phyloP scores from a whole-genome alignment of 2,329 filamentous ascomycete genomes.

The Aspergillus sp. region DNA sequence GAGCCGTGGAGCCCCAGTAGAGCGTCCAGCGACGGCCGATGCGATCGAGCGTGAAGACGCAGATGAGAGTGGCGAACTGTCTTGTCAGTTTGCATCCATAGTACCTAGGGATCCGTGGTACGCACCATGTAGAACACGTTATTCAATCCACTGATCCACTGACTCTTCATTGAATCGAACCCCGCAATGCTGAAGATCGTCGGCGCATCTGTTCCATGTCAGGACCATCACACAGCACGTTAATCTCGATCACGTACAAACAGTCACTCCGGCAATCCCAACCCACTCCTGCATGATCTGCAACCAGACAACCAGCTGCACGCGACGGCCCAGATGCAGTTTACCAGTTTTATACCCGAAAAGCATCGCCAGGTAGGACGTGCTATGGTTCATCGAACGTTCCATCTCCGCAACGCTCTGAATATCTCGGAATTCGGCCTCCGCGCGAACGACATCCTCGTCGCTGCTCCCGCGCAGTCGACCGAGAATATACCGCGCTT shows the following conservation, averaged over 20 bases:
- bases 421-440: slow-evolving; percentile 69
- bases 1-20: slow-evolving; percentile 65
- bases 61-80: slow-evolving; percentile 65
- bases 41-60: slow-evolving; percentile 67
- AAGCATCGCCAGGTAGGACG: slow-evolving; percentile 65
- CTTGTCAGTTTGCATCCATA: neutral
- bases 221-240: neutral
- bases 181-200: slow-evolving; percentile 68
- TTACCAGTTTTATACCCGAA: slow-evolving; percentile 65
- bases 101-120: neutral
- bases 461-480: slow-evolving; percentile 61
- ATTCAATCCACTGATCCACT: slow-evolving; percentile 63
- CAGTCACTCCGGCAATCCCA: slow-evolving; percentile 67
- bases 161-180: slow-evolving; percentile 59
- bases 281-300: slow-evolving; percentile 72
- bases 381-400: slow-evolving; percentile 51
- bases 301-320: slow-evolving; percentile 69
- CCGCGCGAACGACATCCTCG: slow-evolving; percentile 54
- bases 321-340: slow-evolving; percentile 65
- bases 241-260: slow-evolving; percentile 39
- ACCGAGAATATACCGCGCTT: slow-evolving; percentile 65
- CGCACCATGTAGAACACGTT: slow-evolving; percentile 57
- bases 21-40: slow-evolving; percentile 69
- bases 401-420: slow-evolving; percentile 63
- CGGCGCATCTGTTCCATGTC: slow-evolving; percentile 36